A percentile compares a stretch with the other conserved stretches of the same genome.
These are phyloP conservation scores for Teunomyces panamensis DNA, from an alignment of 805 yeast genomes.

Conservation along the genomic window DNA sequence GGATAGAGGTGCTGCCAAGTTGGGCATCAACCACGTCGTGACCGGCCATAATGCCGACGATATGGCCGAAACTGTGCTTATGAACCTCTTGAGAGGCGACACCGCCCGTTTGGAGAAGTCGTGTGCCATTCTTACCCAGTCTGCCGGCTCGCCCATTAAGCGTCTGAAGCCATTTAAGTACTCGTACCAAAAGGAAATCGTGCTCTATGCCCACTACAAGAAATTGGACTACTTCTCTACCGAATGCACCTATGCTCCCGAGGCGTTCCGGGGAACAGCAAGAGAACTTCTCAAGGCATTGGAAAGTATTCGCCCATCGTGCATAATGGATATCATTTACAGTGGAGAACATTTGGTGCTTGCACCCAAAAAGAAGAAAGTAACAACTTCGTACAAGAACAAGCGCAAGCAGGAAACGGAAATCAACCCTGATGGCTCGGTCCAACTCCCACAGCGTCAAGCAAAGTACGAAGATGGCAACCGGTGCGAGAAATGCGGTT, in stretches of 20 bases:
- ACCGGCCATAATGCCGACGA: conserved; percentile 99
- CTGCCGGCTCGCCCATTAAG: conserved; percentile 83
- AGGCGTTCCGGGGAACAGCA: conserved; percentile 97
- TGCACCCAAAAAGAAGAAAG: conserved; percentile 50
- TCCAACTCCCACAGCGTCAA: conserved; percentile 34
- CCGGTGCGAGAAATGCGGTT: conserved; percentile 86
- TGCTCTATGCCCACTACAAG: conserved; percentile 93
- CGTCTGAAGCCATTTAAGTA: conserved; percentile 95
- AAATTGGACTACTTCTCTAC: conserved; percentile 94
- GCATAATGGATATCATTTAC: conserved; percentile 90
- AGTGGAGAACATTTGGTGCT: conserved; percentile 86
- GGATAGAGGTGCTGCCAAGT: conserved; percentile 89
- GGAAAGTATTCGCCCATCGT: conserved; percentile 86
- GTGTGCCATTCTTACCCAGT: conserved; percentile 78
- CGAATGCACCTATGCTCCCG: conserved; percentile 97
- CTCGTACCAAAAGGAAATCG: conserved; percentile 95
- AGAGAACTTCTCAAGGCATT: conserved; percentile 86
- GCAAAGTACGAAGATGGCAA: conserved; percentile 56
- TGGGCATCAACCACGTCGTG: conserved; percentile 85
- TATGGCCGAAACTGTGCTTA: conserved; percentile 96
- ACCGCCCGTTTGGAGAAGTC: conserved; percentile 88
- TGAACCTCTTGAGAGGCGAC: conserved; percentile 96
- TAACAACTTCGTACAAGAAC: conserved; percentile 34
- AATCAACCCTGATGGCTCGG: conserved; percentile 61
- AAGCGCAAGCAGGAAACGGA: conserved; percentile 43